These are phyloP conservation scores for Paramecium bursaria DNA, from an alignment of 73 alveolate genomes.

Conservation along the genomic window DNA sequence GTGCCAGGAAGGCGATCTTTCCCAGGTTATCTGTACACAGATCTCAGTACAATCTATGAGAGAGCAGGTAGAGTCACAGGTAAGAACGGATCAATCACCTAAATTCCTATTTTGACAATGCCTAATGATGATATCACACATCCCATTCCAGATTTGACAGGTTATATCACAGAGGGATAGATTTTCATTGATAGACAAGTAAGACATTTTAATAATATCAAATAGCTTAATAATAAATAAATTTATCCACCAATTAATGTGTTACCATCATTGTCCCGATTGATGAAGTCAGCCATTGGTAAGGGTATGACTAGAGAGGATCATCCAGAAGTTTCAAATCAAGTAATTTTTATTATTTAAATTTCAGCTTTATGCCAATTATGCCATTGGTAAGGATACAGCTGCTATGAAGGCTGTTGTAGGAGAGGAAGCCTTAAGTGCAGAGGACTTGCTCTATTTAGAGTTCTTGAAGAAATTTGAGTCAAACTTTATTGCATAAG, in stretches of 20 bases:
- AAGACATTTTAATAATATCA: too few species aligned
- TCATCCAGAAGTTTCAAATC: conserved; percentile 99
- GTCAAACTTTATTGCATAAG: conserved; percentile 93
- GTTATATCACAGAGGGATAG: conserved; percentile 99
- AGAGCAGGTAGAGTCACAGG: conserved; percentile 99
- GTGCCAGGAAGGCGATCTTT: conserved; percentile 99
- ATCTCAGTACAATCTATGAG: conserved; percentile 99
- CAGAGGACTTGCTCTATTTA: conserved; percentile 89
- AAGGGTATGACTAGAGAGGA: conserved; percentile 99
- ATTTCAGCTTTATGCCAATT: conserved; percentile 97
- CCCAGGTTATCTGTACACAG: conserved; percentile 99
- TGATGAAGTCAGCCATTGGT: conserved; percentile 99
- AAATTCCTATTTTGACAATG: conserved; percentile 99
- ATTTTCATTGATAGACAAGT: conserved; percentile 98
- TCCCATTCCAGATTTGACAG: conserved; percentile 99
- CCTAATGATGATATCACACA: conserved; percentile 99
- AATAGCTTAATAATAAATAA: conserved; percentile 96
- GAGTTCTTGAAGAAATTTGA: conserved; percentile 98
- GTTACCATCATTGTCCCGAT: conserved; percentile 98
- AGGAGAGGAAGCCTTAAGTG: conserved; percentile 99
- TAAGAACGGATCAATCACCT: conserved; percentile 93
- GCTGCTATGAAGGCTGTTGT: conserved; percentile 99
- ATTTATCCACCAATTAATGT: conserved; percentile 99
- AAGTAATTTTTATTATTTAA: not conserved
- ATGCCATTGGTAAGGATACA: conserved; percentile 99